Evolutionary conservation across 2,329 filamentous ascomycete species (phyloP).

Genomic region (Fusarium papillatum): DNA sequence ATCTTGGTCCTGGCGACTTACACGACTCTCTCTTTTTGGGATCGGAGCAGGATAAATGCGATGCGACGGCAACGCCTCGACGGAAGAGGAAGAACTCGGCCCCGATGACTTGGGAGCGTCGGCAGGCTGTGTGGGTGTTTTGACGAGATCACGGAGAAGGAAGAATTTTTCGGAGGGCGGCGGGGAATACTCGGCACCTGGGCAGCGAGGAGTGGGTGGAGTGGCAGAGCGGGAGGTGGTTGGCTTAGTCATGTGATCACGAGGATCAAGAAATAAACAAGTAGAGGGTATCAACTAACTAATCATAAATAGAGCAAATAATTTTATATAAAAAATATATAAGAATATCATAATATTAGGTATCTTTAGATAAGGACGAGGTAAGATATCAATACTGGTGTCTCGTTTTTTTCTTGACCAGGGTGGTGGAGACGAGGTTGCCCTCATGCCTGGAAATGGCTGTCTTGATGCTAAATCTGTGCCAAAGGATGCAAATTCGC

Average conservation of each 20-base stretch:
- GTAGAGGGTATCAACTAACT: too few relatives aligned
- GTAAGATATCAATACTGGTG: too few relatives aligned
- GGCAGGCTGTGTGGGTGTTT: constrained; percentile 51
- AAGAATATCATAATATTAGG: too few relatives aligned
- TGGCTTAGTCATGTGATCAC: constrained; percentile 31
- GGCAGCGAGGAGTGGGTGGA: not conserved
- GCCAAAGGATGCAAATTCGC: not conserved
- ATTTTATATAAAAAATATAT: too few relatives aligned
- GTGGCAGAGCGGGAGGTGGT: not conserved
- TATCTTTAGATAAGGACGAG: too few relatives aligned
- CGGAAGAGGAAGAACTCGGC: constrained; percentile 64
- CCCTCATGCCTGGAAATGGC: not conserved
- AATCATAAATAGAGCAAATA: too few relatives aligned
- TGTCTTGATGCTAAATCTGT: not conserved
- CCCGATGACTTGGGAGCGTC: constrained; percentile 43
- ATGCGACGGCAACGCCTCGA: constrained; percentile 53
- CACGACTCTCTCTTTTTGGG: constrained; percentile 50
- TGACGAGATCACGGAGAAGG: constrained; percentile 51
- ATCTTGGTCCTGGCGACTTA: constrained; percentile 49
- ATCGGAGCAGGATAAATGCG: constrained; percentile 60
- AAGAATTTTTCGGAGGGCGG: constrained; percentile 51
- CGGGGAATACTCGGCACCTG: constrained; percentile 43
- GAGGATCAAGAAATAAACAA: too few relatives aligned
- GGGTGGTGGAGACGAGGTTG: too few relatives aligned
- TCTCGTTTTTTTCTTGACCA: too few relatives aligned